phyloP scores from a whole-genome alignment of 1,139 yeast genomes.

The Candida sp. region DNA sequence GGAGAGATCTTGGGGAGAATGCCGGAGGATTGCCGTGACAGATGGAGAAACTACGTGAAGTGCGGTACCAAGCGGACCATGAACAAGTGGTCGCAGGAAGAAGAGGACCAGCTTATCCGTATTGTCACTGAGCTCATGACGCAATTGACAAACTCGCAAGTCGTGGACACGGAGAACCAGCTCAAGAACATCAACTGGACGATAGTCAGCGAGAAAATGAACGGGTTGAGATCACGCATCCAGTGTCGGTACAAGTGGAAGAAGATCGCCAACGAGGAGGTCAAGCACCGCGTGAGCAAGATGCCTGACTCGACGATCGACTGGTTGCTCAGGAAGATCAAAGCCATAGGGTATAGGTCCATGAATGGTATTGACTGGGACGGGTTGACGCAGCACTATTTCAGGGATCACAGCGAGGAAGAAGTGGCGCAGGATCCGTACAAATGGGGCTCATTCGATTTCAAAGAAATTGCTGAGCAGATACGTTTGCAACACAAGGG shows the following conservation, averaged over 20 bases:
- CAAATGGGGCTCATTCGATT: constrained; percentile 5
- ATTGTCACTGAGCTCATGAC: constrained; percentile 53
- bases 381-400: constrained; percentile 7
- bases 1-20: constrained; percentile 83
- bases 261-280: constrained; percentile 68
- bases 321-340: constrained; percentile 60
- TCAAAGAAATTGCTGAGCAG: background rate
- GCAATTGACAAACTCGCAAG: constrained; percentile 23
- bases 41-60: constrained; percentile 95
- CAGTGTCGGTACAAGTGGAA: constrained; percentile 98
- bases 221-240: constrained; percentile 85
- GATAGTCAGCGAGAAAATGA: constrained; percentile 84
- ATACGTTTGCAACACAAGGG: background rate
- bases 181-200: constrained; percentile 75
- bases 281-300: constrained; percentile 49
- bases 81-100: constrained; percentile 80
- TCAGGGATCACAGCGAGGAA: background rate
- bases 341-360: constrained; percentile 49
- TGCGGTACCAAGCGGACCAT: constrained; percentile 79
- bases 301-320: constrained; percentile 55
- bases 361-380: constrained; percentile 67
- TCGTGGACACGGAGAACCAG: constrained; percentile 2
- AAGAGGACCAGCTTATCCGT: constrained; percentile 63
- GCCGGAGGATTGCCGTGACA: constrained; percentile 98
- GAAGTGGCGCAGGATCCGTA: background rate